These are phyloP conservation scores for Solanum sparsipilum DNA, from an alignment of 257 asterid species.

Conservation along the genomic window DNA sequence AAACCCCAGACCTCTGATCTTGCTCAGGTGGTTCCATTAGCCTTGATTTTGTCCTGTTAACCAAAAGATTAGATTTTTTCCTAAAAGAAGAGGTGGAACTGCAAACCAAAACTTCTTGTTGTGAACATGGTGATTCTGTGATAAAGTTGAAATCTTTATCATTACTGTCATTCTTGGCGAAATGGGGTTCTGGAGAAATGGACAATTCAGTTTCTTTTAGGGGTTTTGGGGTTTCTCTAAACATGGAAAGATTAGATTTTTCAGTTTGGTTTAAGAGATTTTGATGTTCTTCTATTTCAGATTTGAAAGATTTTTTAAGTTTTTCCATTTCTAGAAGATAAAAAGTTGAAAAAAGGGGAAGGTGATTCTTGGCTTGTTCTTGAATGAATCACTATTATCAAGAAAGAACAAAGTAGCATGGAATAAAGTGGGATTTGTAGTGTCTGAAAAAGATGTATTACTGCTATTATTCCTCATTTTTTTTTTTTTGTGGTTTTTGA, in stretches of 20 bases:
- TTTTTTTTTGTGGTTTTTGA: background rate
- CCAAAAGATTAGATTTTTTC: constrained; percentile 37
- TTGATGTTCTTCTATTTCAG: constrained; percentile 16
- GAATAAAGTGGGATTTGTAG: background rate
- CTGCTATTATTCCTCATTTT: background rate
- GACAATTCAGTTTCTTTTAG: background rate
- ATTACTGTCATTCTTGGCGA: background rate
- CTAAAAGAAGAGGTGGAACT: constrained; percentile 48
- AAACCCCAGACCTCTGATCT: constrained; percentile 32
- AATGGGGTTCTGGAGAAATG: background rate
- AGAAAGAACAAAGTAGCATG: background rate
- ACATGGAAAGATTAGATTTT: background rate
- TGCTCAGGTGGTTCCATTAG: constrained; percentile 47
- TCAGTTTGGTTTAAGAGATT: constrained; percentile 1
- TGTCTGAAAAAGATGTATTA: background rate
- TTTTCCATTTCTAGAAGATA: constrained; percentile 11
- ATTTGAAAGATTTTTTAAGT: constrained; percentile 13
- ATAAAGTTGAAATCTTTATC: constrained; percentile 29
- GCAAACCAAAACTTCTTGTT: constrained; percentile 37
- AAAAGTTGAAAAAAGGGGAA: background rate
- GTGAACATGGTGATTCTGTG: constrained; percentile 30
- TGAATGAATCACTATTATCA: background rate
- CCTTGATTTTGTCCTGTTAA: constrained; percentile 48
- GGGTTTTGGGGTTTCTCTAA: background rate
- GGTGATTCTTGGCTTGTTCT: background rate